Conservation (phyloP, 2,329 filamentous ascomycete species). For the Stagonosporopsis vannaccii region DNA sequence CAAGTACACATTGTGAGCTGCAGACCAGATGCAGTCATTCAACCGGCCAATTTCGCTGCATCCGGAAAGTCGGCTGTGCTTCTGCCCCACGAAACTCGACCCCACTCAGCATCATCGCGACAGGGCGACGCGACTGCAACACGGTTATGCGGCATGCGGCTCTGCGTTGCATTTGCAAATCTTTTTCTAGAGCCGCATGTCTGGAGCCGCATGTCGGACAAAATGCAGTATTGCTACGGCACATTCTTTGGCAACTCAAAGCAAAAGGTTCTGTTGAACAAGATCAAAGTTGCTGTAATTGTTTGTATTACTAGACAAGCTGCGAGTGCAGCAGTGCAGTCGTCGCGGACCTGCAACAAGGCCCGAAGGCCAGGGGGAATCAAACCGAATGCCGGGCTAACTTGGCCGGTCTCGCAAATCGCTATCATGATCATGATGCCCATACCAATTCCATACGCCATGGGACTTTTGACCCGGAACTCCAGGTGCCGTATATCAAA, state of each 20-base stretch:
- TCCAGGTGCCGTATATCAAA: slow-evolving; percentile 19
- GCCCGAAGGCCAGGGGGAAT: slow-evolving; percentile 19
- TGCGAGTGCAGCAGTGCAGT: slow-evolving; percentile 9
- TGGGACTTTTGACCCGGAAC: slow-evolving; percentile 13
- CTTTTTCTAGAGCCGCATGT: slow-evolving; percentile 4
- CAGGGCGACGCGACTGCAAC: slow-evolving; percentile 5
- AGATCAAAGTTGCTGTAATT: slow-evolving; percentile 5
- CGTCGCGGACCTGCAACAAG: slow-evolving; percentile 10
- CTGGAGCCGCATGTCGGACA: slow-evolving; percentile 1
- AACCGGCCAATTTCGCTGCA: background rate
- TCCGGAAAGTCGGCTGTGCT: slow-evolving; percentile 14
- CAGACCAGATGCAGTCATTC: slow-evolving; percentile 2
- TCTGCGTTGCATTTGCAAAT: slow-evolving; percentile 9
- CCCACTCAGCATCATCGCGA: slow-evolving; percentile 1
- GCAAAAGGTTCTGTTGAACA: background rate
- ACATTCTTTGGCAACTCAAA: background rate
- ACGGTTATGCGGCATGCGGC: slow-evolving; percentile 18
- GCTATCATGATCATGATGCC: slow-evolving; percentile 31
- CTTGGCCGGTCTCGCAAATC: slow-evolving; percentile 18
- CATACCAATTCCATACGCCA: slow-evolving; percentile 15
- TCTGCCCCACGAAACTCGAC: slow-evolving; percentile 10
- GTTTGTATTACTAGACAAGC: slow-evolving; percentile 13
- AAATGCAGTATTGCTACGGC: background rate
- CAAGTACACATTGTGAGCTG: background rate
- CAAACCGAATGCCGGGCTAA: slow-evolving; percentile 18